Evolutionary conservation across 2,329 filamentous ascomycete genomes (phyloP).

Genomic region (Epichloe scottii): DNA sequence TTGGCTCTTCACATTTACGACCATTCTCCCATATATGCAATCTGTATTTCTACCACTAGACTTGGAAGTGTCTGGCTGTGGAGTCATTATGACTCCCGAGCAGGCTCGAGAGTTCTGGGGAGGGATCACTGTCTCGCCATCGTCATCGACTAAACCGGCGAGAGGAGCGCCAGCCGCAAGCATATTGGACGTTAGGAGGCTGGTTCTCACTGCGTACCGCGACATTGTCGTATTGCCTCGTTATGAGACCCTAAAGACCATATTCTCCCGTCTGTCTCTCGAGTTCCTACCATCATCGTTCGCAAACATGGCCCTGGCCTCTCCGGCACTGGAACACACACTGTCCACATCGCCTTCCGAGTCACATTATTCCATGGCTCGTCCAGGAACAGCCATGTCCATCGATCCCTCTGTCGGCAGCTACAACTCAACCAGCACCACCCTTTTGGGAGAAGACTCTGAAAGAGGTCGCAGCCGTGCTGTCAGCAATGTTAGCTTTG

Average conservation of each 20-base stretch:
- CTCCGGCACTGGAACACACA: constrained; percentile 37
- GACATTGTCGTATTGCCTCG: constrained; percentile 81
- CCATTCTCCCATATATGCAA: constrained; percentile 84
- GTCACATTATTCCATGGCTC: constrained; percentile 31
- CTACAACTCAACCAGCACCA: constrained; percentile 69
- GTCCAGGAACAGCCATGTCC: constrained; percentile 63
- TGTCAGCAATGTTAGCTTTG: constrained; percentile 71
- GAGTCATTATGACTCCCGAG: constrained; percentile 62
- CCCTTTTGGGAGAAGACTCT: constrained; percentile 56
- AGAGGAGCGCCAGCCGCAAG: constrained; percentile 35
- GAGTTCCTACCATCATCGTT: constrained; percentile 55
- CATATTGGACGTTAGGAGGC: constrained; percentile 72
- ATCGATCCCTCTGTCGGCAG: constrained; percentile 64
- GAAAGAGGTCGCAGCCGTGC: constrained; percentile 59
- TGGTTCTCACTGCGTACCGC: constrained; percentile 78
- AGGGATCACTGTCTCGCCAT: constrained; percentile 40
- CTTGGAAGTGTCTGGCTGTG: constrained; percentile 79
- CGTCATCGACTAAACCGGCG: constrained; percentile 19
- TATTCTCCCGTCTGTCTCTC: constrained; percentile 79
- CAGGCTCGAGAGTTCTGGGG: constrained; percentile 89
- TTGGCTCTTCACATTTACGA: constrained; percentile 88
- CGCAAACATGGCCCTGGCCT: constrained; percentile 38
- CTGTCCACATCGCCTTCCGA: constrained; percentile 40
- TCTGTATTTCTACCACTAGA: constrained; percentile 90
- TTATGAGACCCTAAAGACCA: constrained; percentile 77